phyloP scores from a whole-genome alignment of 495 filamentous ascomycete genomes.

The Aspergillus campestris region DNA sequence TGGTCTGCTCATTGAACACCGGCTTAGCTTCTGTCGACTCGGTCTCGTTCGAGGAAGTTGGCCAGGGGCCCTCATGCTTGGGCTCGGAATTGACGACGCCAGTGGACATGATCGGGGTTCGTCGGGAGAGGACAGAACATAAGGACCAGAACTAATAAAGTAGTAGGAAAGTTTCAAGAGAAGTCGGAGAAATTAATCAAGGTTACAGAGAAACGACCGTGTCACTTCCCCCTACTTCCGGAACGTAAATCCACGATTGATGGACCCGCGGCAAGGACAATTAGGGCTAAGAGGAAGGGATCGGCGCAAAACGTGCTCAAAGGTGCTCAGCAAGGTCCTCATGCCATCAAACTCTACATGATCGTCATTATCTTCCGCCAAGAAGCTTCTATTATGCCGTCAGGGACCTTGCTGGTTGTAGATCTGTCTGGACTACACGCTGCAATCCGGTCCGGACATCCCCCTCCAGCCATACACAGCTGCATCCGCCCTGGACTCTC shows the following conservation, averaged over 20 bases:
- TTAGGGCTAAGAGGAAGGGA: conserved; percentile 5
- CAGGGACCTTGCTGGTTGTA: conserved; percentile 9
- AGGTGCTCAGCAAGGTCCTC: conserved; percentile 29
- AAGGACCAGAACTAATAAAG: too few relatives aligned
- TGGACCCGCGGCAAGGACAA: not conserved
- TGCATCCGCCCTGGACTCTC: not conserved
- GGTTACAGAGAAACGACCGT: too few relatives aligned
- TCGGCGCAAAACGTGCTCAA: conserved; percentile 28
- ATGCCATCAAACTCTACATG: conserved; percentile 18
- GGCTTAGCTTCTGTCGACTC: conserved; percentile 11
- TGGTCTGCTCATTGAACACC: conserved; percentile 47
- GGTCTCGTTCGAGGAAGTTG: not conserved
- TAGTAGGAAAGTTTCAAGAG: too few relatives aligned
- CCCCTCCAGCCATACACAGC: not conserved
- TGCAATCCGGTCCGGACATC: not conserved
- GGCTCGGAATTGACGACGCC: conserved; percentile 5
- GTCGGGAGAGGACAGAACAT: too few relatives aligned
- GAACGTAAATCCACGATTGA: too few relatives aligned
- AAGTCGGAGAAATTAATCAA: too few relatives aligned
- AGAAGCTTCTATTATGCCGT: not conserved
- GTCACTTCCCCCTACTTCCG: too few relatives aligned
- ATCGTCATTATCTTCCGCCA: conserved; percentile 12
- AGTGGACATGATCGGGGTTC: too few relatives aligned
- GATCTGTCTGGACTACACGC: conserved; percentile 1
- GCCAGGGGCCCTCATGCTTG: not conserved